These are phyloP conservation scores for Chaetothyriales sp. DNA, from an alignment of 2,329 filamentous ascomycete species.

Conservation along the genomic window DNA sequence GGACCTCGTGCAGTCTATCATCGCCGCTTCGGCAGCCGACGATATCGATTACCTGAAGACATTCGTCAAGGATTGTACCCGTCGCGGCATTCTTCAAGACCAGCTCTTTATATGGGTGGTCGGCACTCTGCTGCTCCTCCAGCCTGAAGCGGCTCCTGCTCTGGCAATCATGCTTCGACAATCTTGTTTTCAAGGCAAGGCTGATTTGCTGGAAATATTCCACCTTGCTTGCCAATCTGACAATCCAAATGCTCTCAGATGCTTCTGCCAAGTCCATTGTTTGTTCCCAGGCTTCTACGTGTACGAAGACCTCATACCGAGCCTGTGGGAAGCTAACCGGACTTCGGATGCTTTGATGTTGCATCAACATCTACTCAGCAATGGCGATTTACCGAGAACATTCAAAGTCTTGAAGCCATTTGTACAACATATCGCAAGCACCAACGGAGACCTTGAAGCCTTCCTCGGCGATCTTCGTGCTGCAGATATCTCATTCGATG, in stretches of 20 bases:
- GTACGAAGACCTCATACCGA: constrained; percentile 31
- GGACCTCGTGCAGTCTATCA: constrained; percentile 10
- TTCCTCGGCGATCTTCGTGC: constrained; percentile 14
- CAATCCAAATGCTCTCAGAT: constrained; percentile 20
- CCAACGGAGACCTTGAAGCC: constrained; percentile 13
- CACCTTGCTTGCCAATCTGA: constrained; percentile 10
- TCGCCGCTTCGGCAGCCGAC: constrained; percentile 2
- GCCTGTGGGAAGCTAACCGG: constrained; percentile 26
- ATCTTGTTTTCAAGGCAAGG: constrained; percentile 9
- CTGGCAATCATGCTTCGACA: constrained; percentile 10
- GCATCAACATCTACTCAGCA: constrained; percentile 32
- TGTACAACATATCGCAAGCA: constrained; percentile 26
- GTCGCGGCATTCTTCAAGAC: background rate
- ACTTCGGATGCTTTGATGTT: constrained; percentile 31
- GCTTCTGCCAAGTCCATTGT: constrained; percentile 31
- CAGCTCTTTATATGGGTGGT: constrained; percentile 34
- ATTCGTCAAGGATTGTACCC: constrained; percentile 5
- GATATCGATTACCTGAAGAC: constrained; percentile 10
- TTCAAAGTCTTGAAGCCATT: constrained; percentile 28
- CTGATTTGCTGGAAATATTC: constrained; percentile 11
- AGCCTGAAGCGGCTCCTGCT: constrained; percentile 12
- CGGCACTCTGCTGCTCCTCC: constrained; percentile 24
- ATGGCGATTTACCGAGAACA: constrained; percentile 29
- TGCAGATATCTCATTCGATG: constrained; percentile 16
- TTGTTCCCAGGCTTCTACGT: constrained; percentile 26